Evolutionary conservation across 2,329 filamentous ascomycete species (phyloP), one percentile per base, ranked within the genome.

Genomic region (Xylariaceae sp.): DNA sequence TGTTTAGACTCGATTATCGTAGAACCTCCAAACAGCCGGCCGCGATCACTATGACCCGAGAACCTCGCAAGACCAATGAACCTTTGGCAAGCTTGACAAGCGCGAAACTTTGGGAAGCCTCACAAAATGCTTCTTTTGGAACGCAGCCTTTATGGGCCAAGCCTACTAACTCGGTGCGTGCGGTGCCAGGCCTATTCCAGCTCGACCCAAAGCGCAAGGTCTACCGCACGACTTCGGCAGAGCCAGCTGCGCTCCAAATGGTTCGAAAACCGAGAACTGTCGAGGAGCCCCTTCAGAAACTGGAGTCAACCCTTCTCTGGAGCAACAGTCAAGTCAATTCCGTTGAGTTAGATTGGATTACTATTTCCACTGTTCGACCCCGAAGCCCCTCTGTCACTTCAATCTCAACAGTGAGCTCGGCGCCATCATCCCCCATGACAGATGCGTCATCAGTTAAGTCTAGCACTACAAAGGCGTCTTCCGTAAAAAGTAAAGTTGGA

Each of bases 201-300:
- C 64, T 72, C n/a, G 67, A 73, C 51, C 53, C 65, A 19, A 68
- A 59, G 48, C 67, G 70, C 44, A 65, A 61, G 26, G 57, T 59
- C 40, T 74, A 69, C 58, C 68, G 70, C 26, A 73, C 68, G 10
- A 73, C 73, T 20, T 61, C 63, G 3, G 66, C 67, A 18, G 64
- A 69, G 12, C 71, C 72, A 19, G 71, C 68, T n/a, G 71, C 71
- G n/a, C 56, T 75, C 9, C 54, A 66, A 37, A 73, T 75, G 57
- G 50, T 53, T 41, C 69, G 71, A 54, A 76, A 71, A 60, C 65
- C 65, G 53, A 71, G 74, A 47, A 61, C 64, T 44, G 61, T 62
- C 37, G 55, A 67, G 45, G 51, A 54, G 37, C 52, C 67, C 4
- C 32, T 66, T 12, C 60, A 62, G 16, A 62, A 65, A 2, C 51